phyloP scores from a whole-genome alignment of 2,329 filamentous ascomycete genomes.

The Coniochaeta sp. region DNA sequence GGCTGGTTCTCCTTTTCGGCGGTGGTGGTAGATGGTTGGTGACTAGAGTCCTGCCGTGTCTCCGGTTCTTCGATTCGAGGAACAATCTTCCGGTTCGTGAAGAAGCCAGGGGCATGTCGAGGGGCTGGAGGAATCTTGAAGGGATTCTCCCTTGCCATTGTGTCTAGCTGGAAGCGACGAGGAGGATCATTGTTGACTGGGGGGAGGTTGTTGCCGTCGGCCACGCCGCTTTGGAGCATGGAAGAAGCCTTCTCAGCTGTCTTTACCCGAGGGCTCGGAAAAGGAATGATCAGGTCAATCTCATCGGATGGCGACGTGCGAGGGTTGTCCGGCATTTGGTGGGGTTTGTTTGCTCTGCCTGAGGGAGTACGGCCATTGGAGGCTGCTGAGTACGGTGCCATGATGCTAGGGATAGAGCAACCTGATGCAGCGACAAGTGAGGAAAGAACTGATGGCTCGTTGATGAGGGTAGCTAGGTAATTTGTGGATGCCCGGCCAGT shows the following conservation, averaged over 20 bases:
- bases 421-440: neutral
- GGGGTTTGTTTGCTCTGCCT: neutral
- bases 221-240: neutral
- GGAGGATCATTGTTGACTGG: neutral
- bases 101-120: neutral
- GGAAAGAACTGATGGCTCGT: neutral
- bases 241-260: neutral
- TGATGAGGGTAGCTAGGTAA: too few relatives aligned
- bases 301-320: neutral
- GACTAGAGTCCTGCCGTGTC: neutral
- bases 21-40: neutral
- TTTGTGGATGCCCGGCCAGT: too few relatives aligned
- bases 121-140: neutral
- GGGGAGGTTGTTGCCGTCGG: neutral
- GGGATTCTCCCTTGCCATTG: neutral
- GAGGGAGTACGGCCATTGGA: neutral
- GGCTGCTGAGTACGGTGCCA: neutral
- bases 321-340: neutral
- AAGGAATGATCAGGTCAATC: neutral
- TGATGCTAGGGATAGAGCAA: neutral
- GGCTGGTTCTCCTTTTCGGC: neutral
- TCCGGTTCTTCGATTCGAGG: neutral
- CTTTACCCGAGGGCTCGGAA: neutral
- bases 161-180: neutral
- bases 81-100: neutral